These are phyloP conservation scores for Globisporangium nagaii DNA, from an alignment of 352 stramenopile species.

Conservation along the genomic window DNA sequence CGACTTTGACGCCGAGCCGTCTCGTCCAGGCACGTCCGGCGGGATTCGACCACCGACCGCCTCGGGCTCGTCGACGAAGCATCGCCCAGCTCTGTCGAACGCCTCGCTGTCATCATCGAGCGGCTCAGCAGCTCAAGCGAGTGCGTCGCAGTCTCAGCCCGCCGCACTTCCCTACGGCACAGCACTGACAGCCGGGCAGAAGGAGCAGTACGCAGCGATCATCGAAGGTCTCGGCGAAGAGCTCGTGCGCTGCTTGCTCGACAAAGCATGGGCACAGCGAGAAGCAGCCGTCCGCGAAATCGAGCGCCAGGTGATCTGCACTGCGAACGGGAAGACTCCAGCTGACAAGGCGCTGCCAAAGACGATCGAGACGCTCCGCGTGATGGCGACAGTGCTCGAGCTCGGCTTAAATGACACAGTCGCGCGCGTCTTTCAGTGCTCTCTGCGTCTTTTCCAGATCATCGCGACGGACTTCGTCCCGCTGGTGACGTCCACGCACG, in stretches of 20 bases:
- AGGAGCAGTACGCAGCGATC: conserved; percentile 35
- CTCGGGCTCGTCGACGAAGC: conserved; percentile 73
- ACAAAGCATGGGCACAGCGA: conserved; percentile 75
- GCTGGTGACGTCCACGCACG: conserved; percentile 31
- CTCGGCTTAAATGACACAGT: conserved; percentile 73
- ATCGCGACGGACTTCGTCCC: conserved; percentile 69
- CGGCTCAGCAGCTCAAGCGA: conserved; percentile 11
- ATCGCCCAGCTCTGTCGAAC: conserved; percentile 56
- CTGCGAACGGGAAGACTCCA: conserved; percentile 33
- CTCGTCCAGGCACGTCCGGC: conserved; percentile 49
- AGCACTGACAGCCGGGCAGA: conserved; percentile 57
- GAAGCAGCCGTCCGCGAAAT: conserved; percentile 72
- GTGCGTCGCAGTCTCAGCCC: conserved; percentile 21
- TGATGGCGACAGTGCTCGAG: conserved; percentile 55
- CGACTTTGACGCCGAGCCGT: conserved; percentile 58
- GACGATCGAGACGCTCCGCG: conserved; percentile 47
- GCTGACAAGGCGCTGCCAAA: conserved; percentile 46
- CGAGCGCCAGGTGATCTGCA: conserved; percentile 57
- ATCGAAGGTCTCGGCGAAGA: conserved; percentile 62
- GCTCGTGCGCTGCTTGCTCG: conserved; percentile 69
- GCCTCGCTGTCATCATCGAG: conserved; percentile 38
- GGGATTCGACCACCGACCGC: conserved; percentile 57
- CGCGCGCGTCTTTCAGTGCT: conserved; percentile 73
- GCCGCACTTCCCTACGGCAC: conserved; percentile 64
- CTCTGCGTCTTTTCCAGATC: conserved; percentile 64